Evolutionary conservation across 768 basidiomycete genomes (phyloP).

Genomic region (Lepiota subincarnata): DNA sequence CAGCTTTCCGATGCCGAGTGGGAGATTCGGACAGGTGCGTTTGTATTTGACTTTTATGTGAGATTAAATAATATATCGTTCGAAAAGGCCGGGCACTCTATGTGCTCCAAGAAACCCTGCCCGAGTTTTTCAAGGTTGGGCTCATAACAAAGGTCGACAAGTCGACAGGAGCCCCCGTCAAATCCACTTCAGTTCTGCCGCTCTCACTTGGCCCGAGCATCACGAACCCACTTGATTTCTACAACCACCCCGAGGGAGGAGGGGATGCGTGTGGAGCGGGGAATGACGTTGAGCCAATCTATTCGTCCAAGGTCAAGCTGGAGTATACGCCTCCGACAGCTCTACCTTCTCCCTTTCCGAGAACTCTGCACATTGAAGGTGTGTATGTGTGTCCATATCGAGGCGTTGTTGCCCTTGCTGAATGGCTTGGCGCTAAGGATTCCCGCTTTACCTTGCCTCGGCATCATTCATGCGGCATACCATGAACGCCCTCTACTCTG

Average conservation of each 20-base stretch:
- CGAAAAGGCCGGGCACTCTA: conserved; percentile 64
- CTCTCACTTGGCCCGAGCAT: conserved; percentile 13
- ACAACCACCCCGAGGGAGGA: conserved; percentile 23
- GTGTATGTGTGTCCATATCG: conserved; percentile 11
- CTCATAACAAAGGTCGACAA: conserved; percentile 55
- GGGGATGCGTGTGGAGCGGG: conserved; percentile 26
- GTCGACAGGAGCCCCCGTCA: conserved; percentile 32
- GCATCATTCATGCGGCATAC: conserved; percentile 69
- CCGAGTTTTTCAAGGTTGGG: conserved; percentile 66
- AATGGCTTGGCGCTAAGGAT: conserved; percentile 34
- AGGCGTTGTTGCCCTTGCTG: too few species aligned
- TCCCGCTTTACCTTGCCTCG: conserved; percentile 68
- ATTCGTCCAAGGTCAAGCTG: conserved; percentile 60
- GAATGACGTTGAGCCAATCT: conserved; percentile 44
- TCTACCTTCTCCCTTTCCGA: conserved; percentile 67
- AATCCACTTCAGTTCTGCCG: conserved; percentile 6
- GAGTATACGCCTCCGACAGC: conserved; percentile 65
- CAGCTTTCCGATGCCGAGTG: conserved; percentile 68
- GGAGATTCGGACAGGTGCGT: conserved; percentile 70
- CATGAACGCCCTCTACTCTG: conserved; percentile 69
- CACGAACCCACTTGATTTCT: conserved; percentile 16
- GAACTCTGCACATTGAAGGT: conserved; percentile 71
- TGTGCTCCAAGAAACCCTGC: conserved; percentile 64
- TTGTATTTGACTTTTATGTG: too few species aligned
- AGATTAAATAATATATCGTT: too few species aligned